Evolutionary conservation across 805 yeast genomes (phyloP).

Genomic region (Candida schatavii): DNA sequence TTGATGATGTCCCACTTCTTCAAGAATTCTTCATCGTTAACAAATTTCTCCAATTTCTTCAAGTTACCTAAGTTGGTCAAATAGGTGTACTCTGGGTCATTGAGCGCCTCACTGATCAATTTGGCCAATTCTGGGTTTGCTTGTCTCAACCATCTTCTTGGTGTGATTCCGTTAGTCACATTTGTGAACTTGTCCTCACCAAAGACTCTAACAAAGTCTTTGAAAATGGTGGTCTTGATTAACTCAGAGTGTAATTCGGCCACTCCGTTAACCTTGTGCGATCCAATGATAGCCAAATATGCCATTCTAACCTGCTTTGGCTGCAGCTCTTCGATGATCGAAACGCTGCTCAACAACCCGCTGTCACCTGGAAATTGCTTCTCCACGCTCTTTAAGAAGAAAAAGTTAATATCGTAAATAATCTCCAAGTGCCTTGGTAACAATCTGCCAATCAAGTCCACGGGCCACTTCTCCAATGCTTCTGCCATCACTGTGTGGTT

Average conservation of each 20-base stretch:
- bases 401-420: constrained; percentile 79
- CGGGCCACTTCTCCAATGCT: constrained; percentile 95
- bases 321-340: constrained; percentile 77
- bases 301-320: constrained; percentile 93
- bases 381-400: constrained; percentile 74
- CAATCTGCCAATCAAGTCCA: constrained; percentile 70
- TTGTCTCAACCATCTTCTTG: constrained; percentile 93
- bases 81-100: constrained; percentile 61
- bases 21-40: constrained; percentile 69
- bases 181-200: constrained; percentile 84
- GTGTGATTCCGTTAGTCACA: constrained; percentile 94
- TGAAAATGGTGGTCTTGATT: constrained; percentile 83
- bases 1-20: constrained; percentile 70
- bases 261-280: constrained; percentile 92
- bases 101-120: constrained; percentile 70
- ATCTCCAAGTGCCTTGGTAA: constrained; percentile 91
- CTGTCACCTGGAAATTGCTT: constrained; percentile 72
- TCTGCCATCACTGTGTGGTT: constrained; percentile 94
- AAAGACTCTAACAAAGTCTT: constrained; percentile 80
- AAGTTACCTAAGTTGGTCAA: constrained; percentile 66
- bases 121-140: constrained; percentile 80
- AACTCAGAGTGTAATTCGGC: constrained; percentile 93
- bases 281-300: constrained; percentile 82
- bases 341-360: constrained; percentile 64
- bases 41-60: constrained; percentile 62